Evolutionary conservation across 192 early-diverging fungal genomes (phyloP).

Genomic region (Dissophora ornata): DNA sequence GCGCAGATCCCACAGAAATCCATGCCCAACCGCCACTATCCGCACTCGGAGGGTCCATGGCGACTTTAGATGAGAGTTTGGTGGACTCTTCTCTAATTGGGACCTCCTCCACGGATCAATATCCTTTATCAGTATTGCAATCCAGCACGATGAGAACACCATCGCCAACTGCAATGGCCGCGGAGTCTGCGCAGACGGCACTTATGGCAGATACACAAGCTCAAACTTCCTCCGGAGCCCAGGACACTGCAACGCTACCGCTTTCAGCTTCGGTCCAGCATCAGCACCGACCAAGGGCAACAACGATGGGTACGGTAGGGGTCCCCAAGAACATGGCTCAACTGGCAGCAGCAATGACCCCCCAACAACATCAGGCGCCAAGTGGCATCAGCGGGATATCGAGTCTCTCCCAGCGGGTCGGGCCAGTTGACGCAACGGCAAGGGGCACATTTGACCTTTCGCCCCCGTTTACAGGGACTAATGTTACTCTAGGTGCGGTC

Average conservation of each 20-base stretch:
- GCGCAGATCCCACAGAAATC: not conserved
- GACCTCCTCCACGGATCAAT: conserved; percentile 8
- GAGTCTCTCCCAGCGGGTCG: conserved; percentile 15
- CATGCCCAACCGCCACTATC: not conserved
- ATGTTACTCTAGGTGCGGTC: not conserved
- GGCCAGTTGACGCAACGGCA: not conserved
- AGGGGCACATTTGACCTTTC: not conserved
- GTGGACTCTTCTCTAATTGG: conserved; percentile 6
- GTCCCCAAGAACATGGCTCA: conserved; percentile 54
- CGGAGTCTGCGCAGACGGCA: too few species aligned
- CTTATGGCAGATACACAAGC: not conserved
- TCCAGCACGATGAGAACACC: too few species aligned
- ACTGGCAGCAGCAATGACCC: conserved; percentile 45
- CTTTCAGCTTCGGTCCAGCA: conserved; percentile 20
- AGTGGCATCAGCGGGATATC: conserved; percentile 16
- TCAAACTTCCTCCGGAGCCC: not conserved
- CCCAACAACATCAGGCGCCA: conserved; percentile 15
- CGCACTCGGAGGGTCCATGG: not conserved
- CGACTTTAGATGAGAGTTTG: conserved; percentile 15
- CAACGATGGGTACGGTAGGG: conserved; percentile 50
- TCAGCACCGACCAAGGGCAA: conserved; percentile 44
- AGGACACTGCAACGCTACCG: conserved; percentile 3
- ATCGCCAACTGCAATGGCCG: not conserved
- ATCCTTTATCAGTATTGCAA: too few species aligned
- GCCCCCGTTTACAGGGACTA: not conserved